Percentiles rank a stretch among this genome's conserved stretches.
phyloP scores from a whole-genome alignment of 2,329 filamentous ascomycete genomes.

The Eurotiales sp. region DNA sequence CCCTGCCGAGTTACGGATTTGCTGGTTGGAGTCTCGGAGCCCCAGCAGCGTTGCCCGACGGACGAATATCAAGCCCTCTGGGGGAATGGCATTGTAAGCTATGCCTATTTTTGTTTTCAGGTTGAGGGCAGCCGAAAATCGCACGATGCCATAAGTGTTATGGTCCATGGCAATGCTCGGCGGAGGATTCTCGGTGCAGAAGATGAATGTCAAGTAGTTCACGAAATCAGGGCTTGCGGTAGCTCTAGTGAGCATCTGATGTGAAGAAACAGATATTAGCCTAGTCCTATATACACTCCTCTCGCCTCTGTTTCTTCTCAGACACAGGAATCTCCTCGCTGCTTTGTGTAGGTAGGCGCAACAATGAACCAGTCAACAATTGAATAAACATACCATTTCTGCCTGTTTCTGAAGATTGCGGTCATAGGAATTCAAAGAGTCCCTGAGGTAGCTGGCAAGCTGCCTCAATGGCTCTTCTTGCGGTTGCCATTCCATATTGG shows the following conservation, averaged over 20 bases:
- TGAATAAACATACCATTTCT: slow-evolving; percentile 65
- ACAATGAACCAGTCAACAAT: too few species aligned
- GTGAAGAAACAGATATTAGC: background rate
- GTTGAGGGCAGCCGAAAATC: slow-evolving; percentile 86
- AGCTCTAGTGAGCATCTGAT: slow-evolving; percentile 86
- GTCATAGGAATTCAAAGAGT: slow-evolving; percentile 84
- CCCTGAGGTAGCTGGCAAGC: slow-evolving; percentile 81
- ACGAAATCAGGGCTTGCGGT: slow-evolving; percentile 88
- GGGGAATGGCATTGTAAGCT: slow-evolving; percentile 71
- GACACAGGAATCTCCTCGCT: too few species aligned
- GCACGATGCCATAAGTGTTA: slow-evolving; percentile 68
- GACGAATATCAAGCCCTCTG: slow-evolving; percentile 69
- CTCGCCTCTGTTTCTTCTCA: background rate
- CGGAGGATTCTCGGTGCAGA: slow-evolving; percentile 63
- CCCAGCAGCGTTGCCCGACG: slow-evolving; percentile 73
- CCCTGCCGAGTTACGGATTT: slow-evolving; percentile 85
- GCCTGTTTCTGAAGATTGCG: slow-evolving; percentile 80
- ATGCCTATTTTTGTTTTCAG: slow-evolving; percentile 88
- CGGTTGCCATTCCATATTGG: slow-evolving; percentile 87
- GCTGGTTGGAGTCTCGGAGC: slow-evolving; percentile 73
- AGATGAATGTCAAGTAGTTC: slow-evolving; percentile 92
- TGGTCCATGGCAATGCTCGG: slow-evolving; percentile 55
- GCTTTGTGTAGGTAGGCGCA: too few species aligned
- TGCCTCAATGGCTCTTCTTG: slow-evolving; percentile 81
- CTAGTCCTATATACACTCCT: background rate